Evolutionary conservation across 2,329 filamentous ascomycete species (phyloP), one percentile per base, ranked within the genome.

Genomic region (Pyrenophora teres): DNA sequence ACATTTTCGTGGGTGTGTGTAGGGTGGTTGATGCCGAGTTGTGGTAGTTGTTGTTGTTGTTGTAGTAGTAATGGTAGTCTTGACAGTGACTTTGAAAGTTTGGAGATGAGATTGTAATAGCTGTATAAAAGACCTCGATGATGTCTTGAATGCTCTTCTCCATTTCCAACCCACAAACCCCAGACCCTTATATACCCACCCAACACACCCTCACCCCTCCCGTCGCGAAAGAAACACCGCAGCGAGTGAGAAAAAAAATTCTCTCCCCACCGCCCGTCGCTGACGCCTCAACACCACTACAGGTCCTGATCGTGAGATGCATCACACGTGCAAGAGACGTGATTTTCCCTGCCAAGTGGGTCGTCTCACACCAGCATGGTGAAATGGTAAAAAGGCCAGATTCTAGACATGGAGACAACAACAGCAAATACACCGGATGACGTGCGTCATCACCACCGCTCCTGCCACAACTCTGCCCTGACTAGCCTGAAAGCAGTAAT

Each of bases 161-260:
- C 15, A 35, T 16, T 25, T 40, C 9, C 12, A 16, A 19, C 43
- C 35, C 15, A 33, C 35, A 18, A 37, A 13, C 9, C 19, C 40
- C 48, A 32, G 13, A 45, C 13, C 46, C 19, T 57, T 58, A 58
- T 58, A 58, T 62, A 60, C 49, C 40, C 36, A 30, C 10, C 27
- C 31, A 25, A 8, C n/a, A 12, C 3, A 16, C 15, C 32, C 27
- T 27, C 9, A 8, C 9, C 3, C 6, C 13, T 30, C 27, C 27
- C 27, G 27, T 30, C 27, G 27, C 27, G 12, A 30, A 30, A 30
- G 9, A 41, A 23, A 41, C 38, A 16, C 44, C 23, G 46, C 33
- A 12, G 15, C 9, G 32, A 15, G 15, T 15, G 15, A 15, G 15
- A 15, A 15, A 41, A 57, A 33, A 49, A 46, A 51, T 33, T 54